Percentiles rank a stretch among this genome's conserved stretches.
Conservation (phyloP, 495 filamentous ascomycete species). For the Xylaria castorea region DNA sequence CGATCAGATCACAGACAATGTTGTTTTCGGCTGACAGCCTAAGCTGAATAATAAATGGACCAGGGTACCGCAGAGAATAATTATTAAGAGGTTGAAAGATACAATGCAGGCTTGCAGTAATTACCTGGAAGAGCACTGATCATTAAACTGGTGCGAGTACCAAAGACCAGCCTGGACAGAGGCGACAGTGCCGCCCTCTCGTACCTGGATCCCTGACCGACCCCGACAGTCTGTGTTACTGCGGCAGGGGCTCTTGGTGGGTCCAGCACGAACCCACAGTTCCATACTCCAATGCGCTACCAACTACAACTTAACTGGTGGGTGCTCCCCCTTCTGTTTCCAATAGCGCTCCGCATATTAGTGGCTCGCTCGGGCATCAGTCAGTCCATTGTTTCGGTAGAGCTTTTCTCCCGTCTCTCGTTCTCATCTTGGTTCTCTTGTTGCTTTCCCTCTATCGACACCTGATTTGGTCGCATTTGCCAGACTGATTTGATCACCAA, state of each 20-base stretch:
- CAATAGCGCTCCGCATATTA: conserved; percentile 5
- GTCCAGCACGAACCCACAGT: conserved; percentile 1
- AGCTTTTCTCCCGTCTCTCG: conserved; percentile 12
- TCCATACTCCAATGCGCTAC: conserved; percentile 14
- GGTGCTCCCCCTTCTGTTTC: conserved; percentile 16
- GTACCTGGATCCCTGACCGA: conserved; percentile 3
- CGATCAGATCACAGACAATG: conserved; percentile 19
- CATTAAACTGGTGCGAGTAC: not conserved
- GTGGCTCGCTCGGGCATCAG: conserved; percentile 21
- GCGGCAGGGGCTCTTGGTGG: conserved; percentile 17
- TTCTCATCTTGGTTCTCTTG: not conserved
- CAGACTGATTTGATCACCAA: not conserved
- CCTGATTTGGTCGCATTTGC: conserved; percentile 8
- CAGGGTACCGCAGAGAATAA: not conserved
- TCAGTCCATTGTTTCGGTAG: conserved; percentile 11
- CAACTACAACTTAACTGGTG: conserved; percentile 6
- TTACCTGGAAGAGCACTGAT: not conserved
- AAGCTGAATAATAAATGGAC: conserved; percentile 22
- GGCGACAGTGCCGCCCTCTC: conserved; percentile 2
- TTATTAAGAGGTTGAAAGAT: not conserved
- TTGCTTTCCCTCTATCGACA: conserved; percentile 15
- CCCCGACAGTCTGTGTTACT: conserved; percentile 22
- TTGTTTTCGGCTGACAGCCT: conserved; percentile 11
- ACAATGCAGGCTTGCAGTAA: not conserved
- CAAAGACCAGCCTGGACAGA: not conserved